phyloP scores from a whole-genome alignment of 192 early-diverging fungal genomes.

The Coemansia sp. region DNA sequence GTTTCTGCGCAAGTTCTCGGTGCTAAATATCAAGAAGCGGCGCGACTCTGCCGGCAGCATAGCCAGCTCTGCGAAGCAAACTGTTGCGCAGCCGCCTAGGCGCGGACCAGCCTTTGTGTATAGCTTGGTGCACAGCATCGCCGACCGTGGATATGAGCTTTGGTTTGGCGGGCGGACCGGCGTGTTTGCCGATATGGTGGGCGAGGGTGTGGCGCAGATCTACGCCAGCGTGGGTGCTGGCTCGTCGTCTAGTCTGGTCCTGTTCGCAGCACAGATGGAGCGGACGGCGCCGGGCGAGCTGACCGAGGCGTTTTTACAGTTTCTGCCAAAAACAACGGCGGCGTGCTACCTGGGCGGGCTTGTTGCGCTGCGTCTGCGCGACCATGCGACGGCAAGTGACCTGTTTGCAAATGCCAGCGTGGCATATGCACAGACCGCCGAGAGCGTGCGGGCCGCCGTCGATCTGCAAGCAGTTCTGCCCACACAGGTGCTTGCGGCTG shows the following conservation, averaged over 20 bases:
- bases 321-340: constrained; percentile 36
- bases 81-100: background rate
- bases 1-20: constrained; percentile 48
- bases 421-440: constrained; percentile 24
- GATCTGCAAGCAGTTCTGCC: constrained; percentile 43
- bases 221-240: constrained; percentile 24
- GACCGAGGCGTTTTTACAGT: constrained; percentile 30
- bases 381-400: constrained; percentile 26
- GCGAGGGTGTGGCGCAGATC: constrained; percentile 39
- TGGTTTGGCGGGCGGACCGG: constrained; percentile 29
- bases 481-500: constrained; percentile 12
- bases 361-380: constrained; percentile 38
- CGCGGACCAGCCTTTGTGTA: constrained; percentile 18
- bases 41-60: constrained; percentile 27
- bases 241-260: constrained; percentile 17
- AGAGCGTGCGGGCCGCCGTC: constrained; percentile 18
- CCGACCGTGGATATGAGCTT: constrained; percentile 22
- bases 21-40: constrained; percentile 42
- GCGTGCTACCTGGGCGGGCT: constrained; percentile 37
- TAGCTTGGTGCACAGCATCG: constrained; percentile 42
- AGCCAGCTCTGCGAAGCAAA: background rate
- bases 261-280: constrained; percentile 42
- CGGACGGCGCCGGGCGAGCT: constrained; percentile 27
- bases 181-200: constrained; percentile 43
- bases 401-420: constrained; percentile 35